Conservation (phyloP, 2,329 filamentous ascomycete species). For the Paecilomyces variotii region DNA sequence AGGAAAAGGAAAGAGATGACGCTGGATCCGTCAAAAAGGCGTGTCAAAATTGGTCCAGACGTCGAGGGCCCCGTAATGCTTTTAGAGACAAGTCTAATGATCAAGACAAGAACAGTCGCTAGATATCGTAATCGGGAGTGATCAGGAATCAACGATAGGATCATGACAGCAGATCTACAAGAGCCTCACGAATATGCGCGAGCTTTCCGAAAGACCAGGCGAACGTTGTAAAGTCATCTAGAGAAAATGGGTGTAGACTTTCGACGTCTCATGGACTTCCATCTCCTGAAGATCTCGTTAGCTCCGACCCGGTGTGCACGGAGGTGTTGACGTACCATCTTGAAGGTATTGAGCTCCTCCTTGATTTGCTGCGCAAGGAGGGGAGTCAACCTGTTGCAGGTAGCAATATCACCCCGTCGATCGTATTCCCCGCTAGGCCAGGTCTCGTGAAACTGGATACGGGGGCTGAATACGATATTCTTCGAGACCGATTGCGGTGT, state of each 20-base stretch:
- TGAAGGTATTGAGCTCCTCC: slow-evolving; percentile 98
- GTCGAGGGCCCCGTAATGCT: background rate
- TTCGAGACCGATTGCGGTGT: slow-evolving; percentile 55
- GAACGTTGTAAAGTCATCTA: slow-evolving; percentile 36
- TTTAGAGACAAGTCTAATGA: background rate
- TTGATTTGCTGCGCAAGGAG: slow-evolving; percentile 99
- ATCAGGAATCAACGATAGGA: background rate
- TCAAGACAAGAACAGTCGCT: background rate
- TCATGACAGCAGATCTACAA: background rate
- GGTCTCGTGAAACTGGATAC: slow-evolving; percentile 91
- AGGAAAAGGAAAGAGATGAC: background rate
- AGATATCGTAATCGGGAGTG: background rate
- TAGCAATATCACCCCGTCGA: slow-evolving; percentile 88
- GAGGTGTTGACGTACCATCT: slow-evolving; percentile 64
- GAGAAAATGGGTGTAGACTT: slow-evolving; percentile 99
- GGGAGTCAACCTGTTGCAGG: slow-evolving; percentile 93
- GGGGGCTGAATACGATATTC: slow-evolving; percentile 72
- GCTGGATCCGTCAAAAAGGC: background rate
- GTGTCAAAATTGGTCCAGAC: background rate
- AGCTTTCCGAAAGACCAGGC: background rate
- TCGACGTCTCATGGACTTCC: slow-evolving; percentile 98
- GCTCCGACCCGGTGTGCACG: slow-evolving; percentile 11
- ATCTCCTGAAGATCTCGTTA: slow-evolving; percentile 68
- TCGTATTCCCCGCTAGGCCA: slow-evolving; percentile 96
- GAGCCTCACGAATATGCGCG: background rate